Evolutionary conservation across 345 rosid genomes (phyloP).

Genomic region (Citrus hindsii): DNA sequence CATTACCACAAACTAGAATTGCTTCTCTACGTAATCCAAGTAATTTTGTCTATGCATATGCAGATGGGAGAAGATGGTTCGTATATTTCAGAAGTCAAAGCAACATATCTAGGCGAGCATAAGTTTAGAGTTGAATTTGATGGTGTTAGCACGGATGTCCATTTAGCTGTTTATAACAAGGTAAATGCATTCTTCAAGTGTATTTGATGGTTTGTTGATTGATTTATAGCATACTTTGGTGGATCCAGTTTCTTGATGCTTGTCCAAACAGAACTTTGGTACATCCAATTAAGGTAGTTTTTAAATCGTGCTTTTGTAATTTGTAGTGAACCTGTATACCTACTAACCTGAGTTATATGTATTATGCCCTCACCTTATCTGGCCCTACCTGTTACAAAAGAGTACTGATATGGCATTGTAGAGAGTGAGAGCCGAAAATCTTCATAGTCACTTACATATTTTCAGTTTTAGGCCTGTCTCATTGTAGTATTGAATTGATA

Average conservation of each 20-base stretch:
- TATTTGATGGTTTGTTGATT: background rate
- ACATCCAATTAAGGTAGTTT: background rate
- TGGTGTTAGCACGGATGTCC: conserved; percentile 48
- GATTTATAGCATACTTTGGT: conserved; percentile 5
- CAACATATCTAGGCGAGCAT: conserved; percentile 34
- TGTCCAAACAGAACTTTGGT: background rate
- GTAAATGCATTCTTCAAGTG: conserved; percentile 31
- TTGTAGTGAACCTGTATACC: background rate
- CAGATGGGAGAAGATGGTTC: conserved; percentile 55
- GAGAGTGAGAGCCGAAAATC: background rate
- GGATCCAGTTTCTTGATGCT: background rate
- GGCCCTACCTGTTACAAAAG: background rate
- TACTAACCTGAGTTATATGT: background rate
- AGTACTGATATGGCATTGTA: background rate
- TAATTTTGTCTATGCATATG: background rate
- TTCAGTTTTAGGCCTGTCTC: background rate
- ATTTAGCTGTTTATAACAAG: conserved; percentile 61
- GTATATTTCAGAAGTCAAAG: conserved; percentile 46
- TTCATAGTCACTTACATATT: background rate
- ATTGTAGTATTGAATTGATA: conserved; percentile 11
- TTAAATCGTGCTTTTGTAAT: background rate
- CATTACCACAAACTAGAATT: background rate
- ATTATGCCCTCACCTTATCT: background rate
- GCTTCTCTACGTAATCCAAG: conserved; percentile 11
- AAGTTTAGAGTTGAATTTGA: conserved; percentile 64